Percentiles rank a stretch among this genome's conserved stretches.
Conservation (phyloP, 2,329 filamentous ascomycete genomes). For the Fusarium liriodendri region DNA sequence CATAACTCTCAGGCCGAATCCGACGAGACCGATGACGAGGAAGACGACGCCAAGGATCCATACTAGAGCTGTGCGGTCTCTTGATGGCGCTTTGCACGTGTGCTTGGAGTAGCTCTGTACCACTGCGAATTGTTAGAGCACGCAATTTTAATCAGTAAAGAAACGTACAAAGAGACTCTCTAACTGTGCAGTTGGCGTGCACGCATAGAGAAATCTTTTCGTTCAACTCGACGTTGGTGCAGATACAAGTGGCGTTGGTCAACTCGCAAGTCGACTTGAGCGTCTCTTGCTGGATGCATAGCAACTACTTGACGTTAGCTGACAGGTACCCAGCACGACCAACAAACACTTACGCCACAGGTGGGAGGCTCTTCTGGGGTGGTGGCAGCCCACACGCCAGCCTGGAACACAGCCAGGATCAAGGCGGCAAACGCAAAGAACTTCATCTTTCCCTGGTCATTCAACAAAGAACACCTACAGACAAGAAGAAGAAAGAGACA, state of each 20-base stretch:
- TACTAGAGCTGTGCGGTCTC: conserved; percentile 18
- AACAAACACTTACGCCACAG: conserved; percentile 19
- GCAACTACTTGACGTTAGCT: background rate
- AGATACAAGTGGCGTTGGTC: conserved; percentile 19
- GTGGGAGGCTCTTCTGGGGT: conserved; percentile 17
- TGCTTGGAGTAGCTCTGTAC: conserved; percentile 18
- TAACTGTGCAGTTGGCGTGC: conserved; percentile 3
- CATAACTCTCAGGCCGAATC: conserved; percentile 18
- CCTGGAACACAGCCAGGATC: conserved; percentile 22
- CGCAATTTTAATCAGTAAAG: accelerated
- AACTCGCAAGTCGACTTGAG: conserved; percentile 17
- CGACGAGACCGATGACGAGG: background rate
- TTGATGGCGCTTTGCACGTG: conserved; percentile 7
- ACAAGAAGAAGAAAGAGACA: background rate
- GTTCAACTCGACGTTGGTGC: conserved; percentile 16
- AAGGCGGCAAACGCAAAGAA: conserved; percentile 1
- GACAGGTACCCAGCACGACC: background rate
- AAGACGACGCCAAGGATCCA: conserved; percentile 8
- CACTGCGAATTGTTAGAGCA: background rate
- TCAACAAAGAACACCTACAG: background rate
- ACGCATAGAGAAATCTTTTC: conserved; percentile 16
- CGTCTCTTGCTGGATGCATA: conserved; percentile 5
- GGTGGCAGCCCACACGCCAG: conserved; percentile 22
- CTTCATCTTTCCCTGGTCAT: conserved; percentile 19
- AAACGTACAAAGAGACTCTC: conserved; percentile 5